phyloP scores from a whole-genome alignment of 2,329 filamentous ascomycete species.

The Neofusicoccum umdonicola region DNA sequence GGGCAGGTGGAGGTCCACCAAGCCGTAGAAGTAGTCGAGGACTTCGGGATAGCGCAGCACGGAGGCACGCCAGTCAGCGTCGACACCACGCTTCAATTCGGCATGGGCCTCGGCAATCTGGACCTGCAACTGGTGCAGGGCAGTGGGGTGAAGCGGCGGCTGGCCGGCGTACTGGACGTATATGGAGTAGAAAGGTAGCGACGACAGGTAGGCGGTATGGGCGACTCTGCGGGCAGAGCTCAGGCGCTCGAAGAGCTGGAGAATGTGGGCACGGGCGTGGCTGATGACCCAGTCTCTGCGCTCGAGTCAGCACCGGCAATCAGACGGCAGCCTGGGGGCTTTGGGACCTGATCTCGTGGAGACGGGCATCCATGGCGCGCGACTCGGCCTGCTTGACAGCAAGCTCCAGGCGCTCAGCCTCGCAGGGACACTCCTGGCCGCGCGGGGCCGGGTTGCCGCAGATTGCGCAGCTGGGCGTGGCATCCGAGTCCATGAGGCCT shows the following conservation, averaged over 20 bases:
- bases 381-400: conserved; percentile 40
- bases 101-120: conserved; percentile 64
- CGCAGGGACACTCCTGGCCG: conserved; percentile 39
- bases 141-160: conserved; percentile 42
- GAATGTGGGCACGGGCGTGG: conserved; percentile 45
- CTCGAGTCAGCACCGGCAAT: neutral
- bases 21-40: conserved; percentile 74
- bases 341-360: conserved; percentile 34
- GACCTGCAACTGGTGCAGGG: conserved; percentile 40
- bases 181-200: conserved; percentile 46
- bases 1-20: conserved; percentile 66
- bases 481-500: conserved; percentile 29
- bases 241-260: conserved; percentile 43
- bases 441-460: conserved; percentile 35
- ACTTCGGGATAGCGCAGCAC: conserved; percentile 75
- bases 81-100: conserved; percentile 69
- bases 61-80: conserved; percentile 74
- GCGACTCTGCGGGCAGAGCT: conserved; percentile 40
- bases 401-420: conserved; percentile 39
- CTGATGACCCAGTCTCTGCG: conserved; percentile 47
- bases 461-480: conserved; percentile 40
- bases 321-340: neutral
- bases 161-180: conserved; percentile 46
- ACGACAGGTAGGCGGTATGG: conserved; percentile 43
- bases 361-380: conserved; percentile 36